Evolutionary conservation across 768 basidiomycete species (phyloP).

Genomic region (Mycena filopes): DNA sequence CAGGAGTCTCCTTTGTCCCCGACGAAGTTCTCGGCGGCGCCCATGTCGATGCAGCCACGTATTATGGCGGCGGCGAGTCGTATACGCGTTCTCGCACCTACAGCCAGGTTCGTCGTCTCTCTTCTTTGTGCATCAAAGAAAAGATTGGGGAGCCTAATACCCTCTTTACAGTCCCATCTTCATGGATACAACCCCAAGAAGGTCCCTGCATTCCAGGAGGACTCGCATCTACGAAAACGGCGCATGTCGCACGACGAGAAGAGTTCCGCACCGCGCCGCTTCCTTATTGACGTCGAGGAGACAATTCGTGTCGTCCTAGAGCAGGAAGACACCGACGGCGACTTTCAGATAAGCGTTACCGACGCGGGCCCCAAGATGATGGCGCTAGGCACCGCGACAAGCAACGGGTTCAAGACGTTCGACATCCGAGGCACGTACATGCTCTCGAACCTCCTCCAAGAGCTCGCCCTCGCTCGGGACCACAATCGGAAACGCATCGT

Average conservation of each 20-base stretch:
- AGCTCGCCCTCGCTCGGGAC: slow-evolving; percentile 95
- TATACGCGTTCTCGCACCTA: slow-evolving; percentile 89
- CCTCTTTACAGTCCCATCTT: slow-evolving; percentile 67
- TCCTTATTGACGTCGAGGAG: slow-evolving; percentile 97
- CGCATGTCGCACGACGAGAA: slow-evolving; percentile 96
- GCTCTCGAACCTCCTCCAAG: slow-evolving; percentile 98
- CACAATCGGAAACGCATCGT: slow-evolving; percentile 96
- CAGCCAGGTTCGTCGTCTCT: slow-evolving; percentile 76
- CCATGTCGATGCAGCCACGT: slow-evolving; percentile 78
- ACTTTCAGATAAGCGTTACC: slow-evolving; percentile 95
- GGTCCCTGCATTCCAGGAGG: slow-evolving; percentile 79
- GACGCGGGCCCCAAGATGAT: slow-evolving; percentile 98
- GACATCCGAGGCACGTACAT: slow-evolving; percentile 99
- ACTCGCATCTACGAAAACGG: slow-evolving; percentile 76
- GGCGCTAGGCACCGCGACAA: slow-evolving; percentile 94
- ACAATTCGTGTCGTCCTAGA: slow-evolving; percentile 96
- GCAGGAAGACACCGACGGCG: slow-evolving; percentile 97
- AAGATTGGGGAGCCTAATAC: slow-evolving; percentile 19
- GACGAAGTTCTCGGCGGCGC: slow-evolving; percentile 60
- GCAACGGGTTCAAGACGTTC: slow-evolving; percentile 98
- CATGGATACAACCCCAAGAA: slow-evolving; percentile 79
- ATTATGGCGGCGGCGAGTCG: slow-evolving; percentile 85
- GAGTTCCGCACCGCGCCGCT: slow-evolving; percentile 83
- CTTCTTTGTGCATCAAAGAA: slow-evolving; percentile 3
- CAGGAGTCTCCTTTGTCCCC: slow-evolving; percentile 74